Evolutionary conservation across 2,329 filamentous ascomycete genomes (phyloP).

Genomic region (Scleromitrula shiraiana): DNA sequence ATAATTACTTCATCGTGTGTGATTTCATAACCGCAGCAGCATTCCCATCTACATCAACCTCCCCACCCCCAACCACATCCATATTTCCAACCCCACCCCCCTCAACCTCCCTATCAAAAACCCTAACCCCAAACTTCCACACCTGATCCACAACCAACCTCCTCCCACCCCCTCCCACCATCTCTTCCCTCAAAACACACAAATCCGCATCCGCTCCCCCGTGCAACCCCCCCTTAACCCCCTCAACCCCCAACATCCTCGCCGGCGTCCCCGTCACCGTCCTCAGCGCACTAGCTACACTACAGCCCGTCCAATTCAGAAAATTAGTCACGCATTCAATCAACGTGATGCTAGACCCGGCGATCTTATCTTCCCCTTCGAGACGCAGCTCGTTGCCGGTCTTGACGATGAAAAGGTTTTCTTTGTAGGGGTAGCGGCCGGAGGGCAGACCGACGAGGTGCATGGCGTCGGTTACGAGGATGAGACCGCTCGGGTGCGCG

Average conservation of each 20-base stretch:
- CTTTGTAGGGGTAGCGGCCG: slow-evolving; percentile 74
- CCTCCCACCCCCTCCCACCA: slow-evolving; percentile 34
- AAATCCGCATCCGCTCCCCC: slow-evolving; percentile 61
- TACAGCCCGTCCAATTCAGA: slow-evolving; percentile 62
- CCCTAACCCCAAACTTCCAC: slow-evolving; percentile 19
- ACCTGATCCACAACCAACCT: slow-evolving; percentile 35
- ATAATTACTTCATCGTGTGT: too few species aligned
- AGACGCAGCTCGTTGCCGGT: slow-evolving; percentile 64
- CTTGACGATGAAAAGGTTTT: slow-evolving; percentile 58
- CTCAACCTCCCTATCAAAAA: slow-evolving; percentile 10
- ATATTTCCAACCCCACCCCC: background rate
- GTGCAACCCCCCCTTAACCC: slow-evolving; percentile 57
- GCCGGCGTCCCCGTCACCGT: slow-evolving; percentile 73
- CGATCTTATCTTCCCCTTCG: slow-evolving; percentile 72
- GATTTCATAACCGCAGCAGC: too few species aligned
- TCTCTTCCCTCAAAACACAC: slow-evolving; percentile 55
- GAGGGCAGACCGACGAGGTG: slow-evolving; percentile 76
- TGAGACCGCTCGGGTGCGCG: slow-evolving; percentile 74
- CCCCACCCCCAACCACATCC: too few species aligned
- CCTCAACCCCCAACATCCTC: slow-evolving; percentile 61
- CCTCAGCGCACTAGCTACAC: slow-evolving; percentile 59
- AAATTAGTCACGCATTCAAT: slow-evolving; percentile 80
- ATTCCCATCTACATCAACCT: too few species aligned
- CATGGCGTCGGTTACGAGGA: slow-evolving; percentile 91
- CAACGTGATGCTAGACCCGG: slow-evolving; percentile 66